These are phyloP conservation scores for Calcarisporium arbuscula DNA, from an alignment of 2,329 filamentous ascomycete species.

Conservation along the genomic window DNA sequence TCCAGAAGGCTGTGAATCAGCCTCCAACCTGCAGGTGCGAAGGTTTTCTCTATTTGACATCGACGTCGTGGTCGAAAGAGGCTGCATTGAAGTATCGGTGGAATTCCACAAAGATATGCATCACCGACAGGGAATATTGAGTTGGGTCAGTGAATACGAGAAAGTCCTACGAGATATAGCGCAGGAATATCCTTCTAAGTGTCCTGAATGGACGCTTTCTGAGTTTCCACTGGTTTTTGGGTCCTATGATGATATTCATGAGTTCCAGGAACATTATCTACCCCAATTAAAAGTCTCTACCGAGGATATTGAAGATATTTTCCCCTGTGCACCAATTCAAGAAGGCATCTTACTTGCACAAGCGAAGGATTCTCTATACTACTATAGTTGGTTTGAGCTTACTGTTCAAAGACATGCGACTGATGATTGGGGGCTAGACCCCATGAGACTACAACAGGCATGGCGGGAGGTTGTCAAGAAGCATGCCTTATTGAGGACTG, in stretches of 20 bases:
- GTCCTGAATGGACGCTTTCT: conserved; percentile 14
- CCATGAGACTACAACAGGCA: conserved; percentile 1
- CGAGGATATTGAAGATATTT: conserved; percentile 5
- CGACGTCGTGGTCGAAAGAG: neutral
- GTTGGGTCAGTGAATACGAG: conserved; percentile 1
- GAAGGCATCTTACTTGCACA: conserved; percentile 6
- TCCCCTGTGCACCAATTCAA: conserved; percentile 10
- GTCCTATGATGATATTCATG: conserved; percentile 4
- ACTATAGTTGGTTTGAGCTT: neutral
- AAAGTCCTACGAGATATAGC: neutral
- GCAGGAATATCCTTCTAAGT: neutral
- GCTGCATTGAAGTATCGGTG: neutral
- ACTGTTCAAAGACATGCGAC: neutral
- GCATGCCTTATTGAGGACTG: conserved; percentile 8
- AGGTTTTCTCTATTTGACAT: conserved; percentile 1
- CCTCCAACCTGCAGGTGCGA: conserved; percentile 1
- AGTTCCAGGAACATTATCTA: conserved; percentile 2
- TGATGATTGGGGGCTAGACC: neutral
- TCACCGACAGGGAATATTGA: conserved; percentile 1
- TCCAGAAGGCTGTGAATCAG: neutral
- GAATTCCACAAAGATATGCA: neutral
- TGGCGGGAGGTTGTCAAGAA: conserved; percentile 6
- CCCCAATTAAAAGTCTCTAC: neutral
- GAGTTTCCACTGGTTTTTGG: conserved; percentile 17
- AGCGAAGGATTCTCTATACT: neutral